These are phyloP conservation scores for Wallemia mellicola DNA, from an alignment of 1,284 basidiomycete species.

Conservation along the genomic window DNA sequence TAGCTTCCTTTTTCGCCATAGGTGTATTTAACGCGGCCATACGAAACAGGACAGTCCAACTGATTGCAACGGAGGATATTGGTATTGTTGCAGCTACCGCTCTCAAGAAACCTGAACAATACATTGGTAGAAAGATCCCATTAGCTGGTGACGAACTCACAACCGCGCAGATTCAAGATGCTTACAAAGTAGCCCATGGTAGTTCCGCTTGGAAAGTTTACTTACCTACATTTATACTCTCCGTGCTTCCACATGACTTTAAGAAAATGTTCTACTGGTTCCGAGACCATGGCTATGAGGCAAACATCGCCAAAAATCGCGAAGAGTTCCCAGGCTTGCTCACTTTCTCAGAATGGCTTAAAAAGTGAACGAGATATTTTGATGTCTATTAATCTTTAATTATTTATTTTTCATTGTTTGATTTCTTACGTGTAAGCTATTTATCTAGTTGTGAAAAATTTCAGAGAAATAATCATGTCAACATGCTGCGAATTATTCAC, in stretches of 20 bases:
- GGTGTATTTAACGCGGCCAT: background rate
- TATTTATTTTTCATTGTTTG: no score
- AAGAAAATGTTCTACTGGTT: background rate
- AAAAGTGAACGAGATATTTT: no score
- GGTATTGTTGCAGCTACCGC: background rate
- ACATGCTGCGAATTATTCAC: no score
- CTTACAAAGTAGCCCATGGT: background rate
- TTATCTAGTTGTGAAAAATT: no score
- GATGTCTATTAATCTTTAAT: no score
- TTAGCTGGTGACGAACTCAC: background rate
- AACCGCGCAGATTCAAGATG: background rate
- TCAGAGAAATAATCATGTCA: no score
- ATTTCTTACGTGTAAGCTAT: no score
- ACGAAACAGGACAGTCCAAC: background rate
- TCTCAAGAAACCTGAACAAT: background rate
- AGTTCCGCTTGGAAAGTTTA: background rate
- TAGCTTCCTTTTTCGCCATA: background rate
- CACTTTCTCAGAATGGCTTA: background rate
- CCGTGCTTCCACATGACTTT: background rate
- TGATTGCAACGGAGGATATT: background rate
- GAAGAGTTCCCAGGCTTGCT: background rate
- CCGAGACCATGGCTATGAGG: background rate
- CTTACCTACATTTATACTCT: background rate
- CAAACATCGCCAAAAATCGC: background rate
- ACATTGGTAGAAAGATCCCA: background rate